Evolutionary conservation across 371 early-diverging fungal species (phyloP).

Genomic region (Phascolomyces articulosus): DNA sequence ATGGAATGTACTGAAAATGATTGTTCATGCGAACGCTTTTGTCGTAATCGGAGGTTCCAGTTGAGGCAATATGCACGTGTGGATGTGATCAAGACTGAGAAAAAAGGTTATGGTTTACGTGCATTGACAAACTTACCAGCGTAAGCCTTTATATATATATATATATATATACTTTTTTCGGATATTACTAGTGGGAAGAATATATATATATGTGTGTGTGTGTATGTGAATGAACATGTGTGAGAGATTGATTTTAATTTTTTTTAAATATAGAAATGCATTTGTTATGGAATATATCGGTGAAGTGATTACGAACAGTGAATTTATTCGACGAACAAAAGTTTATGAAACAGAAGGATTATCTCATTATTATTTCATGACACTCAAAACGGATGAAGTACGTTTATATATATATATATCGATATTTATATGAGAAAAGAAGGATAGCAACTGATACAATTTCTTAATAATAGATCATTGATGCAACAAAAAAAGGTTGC

Average conservation of each 20-base stretch:
- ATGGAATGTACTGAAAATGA: constrained; percentile 91
- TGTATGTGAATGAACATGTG: too few species aligned
- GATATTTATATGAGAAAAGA: too few species aligned
- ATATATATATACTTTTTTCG: background rate
- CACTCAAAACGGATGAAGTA: constrained; percentile 87
- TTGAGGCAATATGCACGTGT: constrained; percentile 81
- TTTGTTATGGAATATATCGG: constrained; percentile 98
- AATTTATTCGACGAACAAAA: constrained; percentile 81
- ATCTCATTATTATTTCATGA: constrained; percentile 97
- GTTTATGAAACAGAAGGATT: constrained; percentile 82
- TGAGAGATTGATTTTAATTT: background rate
- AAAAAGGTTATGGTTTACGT: constrained; percentile 92
- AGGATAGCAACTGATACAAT: too few species aligned
- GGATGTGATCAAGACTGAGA: constrained; percentile 84
- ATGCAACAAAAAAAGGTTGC: constrained; percentile 92
- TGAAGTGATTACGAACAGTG: constrained; percentile 82
- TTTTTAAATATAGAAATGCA: constrained; percentile 34
- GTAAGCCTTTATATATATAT: constrained; percentile 44
- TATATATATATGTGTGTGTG: too few species aligned
- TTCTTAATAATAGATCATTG: constrained; percentile 91
- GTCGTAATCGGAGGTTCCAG: constrained; percentile 92
- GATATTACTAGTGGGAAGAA: background rate
- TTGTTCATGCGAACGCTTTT: constrained; percentile 89
- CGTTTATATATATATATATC: background rate
- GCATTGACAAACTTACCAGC: constrained; percentile 65